These are phyloP conservation scores for Chenopodium album DNA, from an alignment of 148 eudicot species.

Conservation along the genomic window DNA sequence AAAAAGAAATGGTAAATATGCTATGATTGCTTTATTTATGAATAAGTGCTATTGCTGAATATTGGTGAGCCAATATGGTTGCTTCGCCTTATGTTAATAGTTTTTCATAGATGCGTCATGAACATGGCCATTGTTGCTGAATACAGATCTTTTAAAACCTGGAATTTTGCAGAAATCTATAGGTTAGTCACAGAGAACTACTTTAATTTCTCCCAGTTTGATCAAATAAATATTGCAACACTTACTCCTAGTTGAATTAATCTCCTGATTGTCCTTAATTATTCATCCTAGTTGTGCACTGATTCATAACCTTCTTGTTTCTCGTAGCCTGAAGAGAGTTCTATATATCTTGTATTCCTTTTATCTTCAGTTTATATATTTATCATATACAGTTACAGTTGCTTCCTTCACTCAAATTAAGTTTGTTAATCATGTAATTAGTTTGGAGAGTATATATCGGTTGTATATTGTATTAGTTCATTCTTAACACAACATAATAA, in stretches of 20 bases:
- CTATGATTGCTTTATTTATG: too few species aligned
- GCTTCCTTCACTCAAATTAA: neutral
- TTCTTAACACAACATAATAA: too few species aligned
- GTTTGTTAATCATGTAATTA: neutral
- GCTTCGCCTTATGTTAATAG: too few species aligned
- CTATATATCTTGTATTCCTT: neutral
- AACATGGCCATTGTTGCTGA: slow-evolving; percentile 27
- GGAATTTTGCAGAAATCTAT: slow-evolving; percentile 19
- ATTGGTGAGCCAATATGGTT: too few species aligned
- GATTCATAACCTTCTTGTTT: slow-evolving; percentile 4
- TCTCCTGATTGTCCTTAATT: slow-evolving; percentile 5
- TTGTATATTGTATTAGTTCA: too few species aligned
- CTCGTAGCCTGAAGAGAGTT: neutral
- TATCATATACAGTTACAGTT: neutral
- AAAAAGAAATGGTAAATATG: too few species aligned
- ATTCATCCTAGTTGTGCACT: slow-evolving; percentile 11
- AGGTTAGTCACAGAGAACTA: neutral
- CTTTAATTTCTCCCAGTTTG: slow-evolving; percentile 28
- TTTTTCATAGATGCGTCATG: slow-evolving; percentile 26
- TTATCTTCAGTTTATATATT: neutral
- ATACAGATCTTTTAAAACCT: slow-evolving; percentile 15
- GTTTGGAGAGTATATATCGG: too few species aligned
- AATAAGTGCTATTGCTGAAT: too few species aligned
- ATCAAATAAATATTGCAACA: slow-evolving; percentile 36
- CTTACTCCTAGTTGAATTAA: slow-evolving; percentile 16